Evolutionary conservation across 2,329 filamentous ascomycete genomes (phyloP).

Genomic region (Cordyceps farinosa): DNA sequence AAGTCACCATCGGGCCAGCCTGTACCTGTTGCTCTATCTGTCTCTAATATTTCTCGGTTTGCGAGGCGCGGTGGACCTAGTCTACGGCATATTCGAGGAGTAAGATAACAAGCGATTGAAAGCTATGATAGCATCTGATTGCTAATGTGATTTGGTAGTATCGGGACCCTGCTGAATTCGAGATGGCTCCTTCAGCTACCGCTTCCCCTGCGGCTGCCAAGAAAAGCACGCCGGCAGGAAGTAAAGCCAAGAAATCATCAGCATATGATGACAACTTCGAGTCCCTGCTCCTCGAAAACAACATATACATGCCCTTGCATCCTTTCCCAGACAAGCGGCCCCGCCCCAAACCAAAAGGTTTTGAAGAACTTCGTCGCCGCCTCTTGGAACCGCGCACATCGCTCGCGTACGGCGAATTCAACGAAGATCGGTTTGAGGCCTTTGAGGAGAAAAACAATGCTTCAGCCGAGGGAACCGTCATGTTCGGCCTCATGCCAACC

Average conservation of each 20-base stretch:
- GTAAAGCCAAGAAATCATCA: neutral
- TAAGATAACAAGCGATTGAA: neutral
- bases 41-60: neutral
- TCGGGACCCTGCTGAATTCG: neutral
- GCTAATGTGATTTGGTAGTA: neutral
- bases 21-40: neutral
- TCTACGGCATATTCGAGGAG: neutral
- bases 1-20: neutral
- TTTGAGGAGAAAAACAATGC: too few relatives aligned
- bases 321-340: neutral
- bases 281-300: neutral
- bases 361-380: neutral
- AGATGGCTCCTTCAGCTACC: neutral
- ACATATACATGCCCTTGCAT: neutral
- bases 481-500: too few relatives aligned
- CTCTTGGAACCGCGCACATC: neutral
- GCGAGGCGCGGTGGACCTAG: neutral
- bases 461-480: too few relatives aligned
- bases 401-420: neutral
- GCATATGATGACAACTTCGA: neutral
- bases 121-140: neutral
- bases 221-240: neutral
- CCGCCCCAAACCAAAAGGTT: neutral
- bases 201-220: neutral
- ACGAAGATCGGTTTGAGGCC: too few relatives aligned